Conservation (phyloP, 208 protist species). For the Strigomonas culicis region DNA sequence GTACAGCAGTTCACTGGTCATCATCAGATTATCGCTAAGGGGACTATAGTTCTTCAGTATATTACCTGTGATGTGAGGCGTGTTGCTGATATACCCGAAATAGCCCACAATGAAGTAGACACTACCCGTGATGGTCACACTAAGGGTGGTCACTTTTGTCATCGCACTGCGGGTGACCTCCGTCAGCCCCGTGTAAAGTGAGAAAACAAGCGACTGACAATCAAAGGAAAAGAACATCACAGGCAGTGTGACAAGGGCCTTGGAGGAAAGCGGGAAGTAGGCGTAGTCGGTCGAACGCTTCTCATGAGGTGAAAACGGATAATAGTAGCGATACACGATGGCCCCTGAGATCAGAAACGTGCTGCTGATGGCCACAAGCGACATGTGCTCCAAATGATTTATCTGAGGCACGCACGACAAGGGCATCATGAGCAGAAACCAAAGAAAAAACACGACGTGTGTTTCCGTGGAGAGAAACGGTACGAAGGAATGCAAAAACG, state of each 20-base stretch:
- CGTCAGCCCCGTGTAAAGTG: slow-evolving; percentile 41
- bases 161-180: slow-evolving; percentile 30
- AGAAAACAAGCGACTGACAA: slow-evolving; percentile 70
- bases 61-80: slow-evolving; percentile 54
- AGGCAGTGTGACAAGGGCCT: slow-evolving; percentile 38
- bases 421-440: slow-evolving; percentile 23
- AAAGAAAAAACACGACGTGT: neutral
- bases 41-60: slow-evolving; percentile 73
- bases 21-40: slow-evolving; percentile 42
- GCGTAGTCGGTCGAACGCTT: slow-evolving; percentile 12
- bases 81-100: slow-evolving; percentile 54
- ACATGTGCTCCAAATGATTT: slow-evolving; percentile 40
- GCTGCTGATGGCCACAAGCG: slow-evolving; percentile 40
- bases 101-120: slow-evolving; percentile 57
- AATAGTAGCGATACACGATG: slow-evolving; percentile 62
- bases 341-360: slow-evolving; percentile 53
- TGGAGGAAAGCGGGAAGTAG: slow-evolving; percentile 38
- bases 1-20: slow-evolving; percentile 37
- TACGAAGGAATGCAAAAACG: slow-evolving; percentile 35
- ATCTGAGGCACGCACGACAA: slow-evolving; percentile 49
- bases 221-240: slow-evolving; percentile 77
- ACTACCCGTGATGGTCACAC: slow-evolving; percentile 43
- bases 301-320: slow-evolving; percentile 19
- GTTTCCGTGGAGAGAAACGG: slow-evolving; percentile 29
- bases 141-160: slow-evolving; percentile 46